phyloP scores from a whole-genome alignment of 2,329 filamentous ascomycete species.

The Trichoderma pleuroti region DNA sequence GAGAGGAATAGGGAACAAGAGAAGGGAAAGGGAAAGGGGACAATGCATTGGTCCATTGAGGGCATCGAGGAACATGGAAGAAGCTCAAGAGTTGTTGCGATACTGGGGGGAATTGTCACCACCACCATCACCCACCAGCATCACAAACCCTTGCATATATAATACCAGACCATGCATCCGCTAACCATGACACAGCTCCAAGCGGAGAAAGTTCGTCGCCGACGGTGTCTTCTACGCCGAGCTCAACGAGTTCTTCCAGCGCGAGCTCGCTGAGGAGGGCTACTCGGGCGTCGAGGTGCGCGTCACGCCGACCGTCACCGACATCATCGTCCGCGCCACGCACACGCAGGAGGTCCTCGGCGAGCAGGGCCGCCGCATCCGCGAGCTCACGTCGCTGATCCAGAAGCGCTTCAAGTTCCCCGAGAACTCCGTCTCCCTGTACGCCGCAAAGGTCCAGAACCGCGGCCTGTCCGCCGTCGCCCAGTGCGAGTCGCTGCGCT shows the following conservation, averaged over 20 bases:
- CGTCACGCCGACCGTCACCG: conserved; percentile 98
- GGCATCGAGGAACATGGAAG: background rate
- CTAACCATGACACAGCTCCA: conserved; percentile 68
- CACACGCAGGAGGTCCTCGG: conserved; percentile 99
- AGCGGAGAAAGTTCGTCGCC: conserved; percentile 91
- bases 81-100: background rate
- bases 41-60: background rate
- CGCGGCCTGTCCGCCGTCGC: conserved; percentile 99
- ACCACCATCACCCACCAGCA: background rate
- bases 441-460: conserved; percentile 99
- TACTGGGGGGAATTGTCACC: background rate
- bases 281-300: conserved; percentile 99
- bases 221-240: conserved; percentile 99
- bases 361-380: conserved; percentile 99
- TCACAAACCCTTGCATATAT: background rate
- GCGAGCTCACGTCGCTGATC: conserved; percentile 99
- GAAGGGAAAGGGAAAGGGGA: background rate
- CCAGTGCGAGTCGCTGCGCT: conserved; percentile 99
- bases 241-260: conserved; percentile 99
- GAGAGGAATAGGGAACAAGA: background rate
- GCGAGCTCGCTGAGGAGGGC: conserved; percentile 98
- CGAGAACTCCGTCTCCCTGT: conserved; percentile 99
- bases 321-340: conserved; percentile 99
- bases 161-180: background rate
- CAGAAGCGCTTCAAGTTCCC: conserved; percentile 99